These are phyloP conservation scores for Nidularia pulvinata DNA, from an alignment of 768 basidiomycete species.

Conservation along the genomic window DNA sequence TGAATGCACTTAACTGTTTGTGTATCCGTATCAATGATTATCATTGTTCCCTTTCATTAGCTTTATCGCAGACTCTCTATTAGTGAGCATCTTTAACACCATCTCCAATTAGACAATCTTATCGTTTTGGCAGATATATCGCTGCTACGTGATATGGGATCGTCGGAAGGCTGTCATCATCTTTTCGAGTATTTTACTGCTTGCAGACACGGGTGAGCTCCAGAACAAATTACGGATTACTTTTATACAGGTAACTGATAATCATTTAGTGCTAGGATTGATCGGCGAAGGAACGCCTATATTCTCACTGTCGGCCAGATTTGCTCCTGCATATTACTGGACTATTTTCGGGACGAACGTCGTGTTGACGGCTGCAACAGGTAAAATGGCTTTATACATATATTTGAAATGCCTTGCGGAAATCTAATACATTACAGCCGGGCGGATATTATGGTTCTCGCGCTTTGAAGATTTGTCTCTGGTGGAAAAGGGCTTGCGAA, in stretches of 20 bases:
- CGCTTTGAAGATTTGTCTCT: conserved; percentile 5
- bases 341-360: conserved; percentile 19
- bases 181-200: conserved; percentile 7
- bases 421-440: conserved; percentile 4
- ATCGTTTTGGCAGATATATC: neutral
- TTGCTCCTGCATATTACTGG: conserved; percentile 16
- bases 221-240: too few species aligned
- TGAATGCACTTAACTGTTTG: too few species aligned
- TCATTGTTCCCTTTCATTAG: neutral
- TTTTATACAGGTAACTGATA: too few species aligned
- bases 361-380: conserved; percentile 16
- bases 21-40: conserved; percentile 1
- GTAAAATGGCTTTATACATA: conserved; percentile 7
- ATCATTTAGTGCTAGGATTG: conserved; percentile 16
- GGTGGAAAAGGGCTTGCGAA: conserved; percentile 1
- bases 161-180: conserved; percentile 8
- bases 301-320: neutral
- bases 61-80: conserved; percentile 4
- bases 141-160: conserved; percentile 14
- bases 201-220: conserved; percentile 9
- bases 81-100: neutral
- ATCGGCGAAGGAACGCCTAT: conserved; percentile 1
- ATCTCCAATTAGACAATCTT: too few species aligned
- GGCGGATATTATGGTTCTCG: conserved; percentile 15
- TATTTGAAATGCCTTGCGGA: neutral